Percentiles rank a stretch among this genome's conserved stretches.
Evolutionary conservation across 441 rosid genomes (phyloP).

Genomic region (Populus hybrid): DNA sequence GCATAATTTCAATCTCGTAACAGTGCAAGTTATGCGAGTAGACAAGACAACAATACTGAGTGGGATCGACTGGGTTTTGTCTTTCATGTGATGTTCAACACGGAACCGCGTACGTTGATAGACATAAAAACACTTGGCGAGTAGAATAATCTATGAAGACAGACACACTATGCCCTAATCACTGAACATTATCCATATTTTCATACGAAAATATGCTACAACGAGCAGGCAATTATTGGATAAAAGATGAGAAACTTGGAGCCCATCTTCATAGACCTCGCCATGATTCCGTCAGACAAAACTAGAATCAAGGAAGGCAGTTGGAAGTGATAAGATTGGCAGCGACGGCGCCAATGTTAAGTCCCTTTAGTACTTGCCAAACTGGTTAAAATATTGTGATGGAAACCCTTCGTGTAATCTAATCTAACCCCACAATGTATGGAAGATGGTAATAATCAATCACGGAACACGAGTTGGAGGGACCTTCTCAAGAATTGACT

Average conservation of each 20-base stretch:
- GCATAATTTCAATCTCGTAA: neutral
- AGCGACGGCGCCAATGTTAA: neutral
- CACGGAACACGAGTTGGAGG: too few relatives aligned
- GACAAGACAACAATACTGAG: neutral
- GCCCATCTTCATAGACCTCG: neutral
- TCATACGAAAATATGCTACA: too few relatives aligned
- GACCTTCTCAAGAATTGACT: too few relatives aligned
- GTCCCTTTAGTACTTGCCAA: neutral
- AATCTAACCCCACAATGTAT: too few relatives aligned
- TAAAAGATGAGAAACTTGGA: neutral
- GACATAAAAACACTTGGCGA: neutral
- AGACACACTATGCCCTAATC: too few relatives aligned
- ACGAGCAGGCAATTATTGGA: neutral
- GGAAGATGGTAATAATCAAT: too few relatives aligned
- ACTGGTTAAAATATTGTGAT: neutral
- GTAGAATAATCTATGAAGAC: neutral
- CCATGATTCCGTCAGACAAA: neutral
- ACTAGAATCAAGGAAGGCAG: neutral
- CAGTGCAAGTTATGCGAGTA: neutral
- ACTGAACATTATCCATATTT: too few relatives aligned
- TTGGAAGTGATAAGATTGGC: neutral
- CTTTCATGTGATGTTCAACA: neutral
- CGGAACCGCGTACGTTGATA: neutral
- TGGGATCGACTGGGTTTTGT: neutral
- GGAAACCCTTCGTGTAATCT: neutral